A percentile compares a stretch with the other conserved stretches of the same genome.
Conservation (phyloP, 305 asterid genomes). For the Fraxinus sp. region DNA sequence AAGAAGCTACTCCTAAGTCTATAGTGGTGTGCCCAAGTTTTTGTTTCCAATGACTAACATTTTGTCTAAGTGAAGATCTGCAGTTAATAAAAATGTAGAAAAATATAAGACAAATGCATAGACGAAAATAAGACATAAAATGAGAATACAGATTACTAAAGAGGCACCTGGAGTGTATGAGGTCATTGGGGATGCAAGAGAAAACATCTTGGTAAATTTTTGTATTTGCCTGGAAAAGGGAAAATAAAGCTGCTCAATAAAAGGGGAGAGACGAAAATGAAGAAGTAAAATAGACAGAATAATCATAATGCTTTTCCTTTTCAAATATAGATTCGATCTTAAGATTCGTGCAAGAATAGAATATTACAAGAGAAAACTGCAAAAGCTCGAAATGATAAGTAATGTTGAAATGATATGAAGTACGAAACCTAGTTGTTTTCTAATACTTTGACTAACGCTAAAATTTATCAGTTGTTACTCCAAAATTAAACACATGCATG, state of each 20-base stretch:
- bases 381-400: not conserved
- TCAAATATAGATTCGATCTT: not conserved
- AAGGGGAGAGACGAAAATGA: not conserved
- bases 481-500: not conserved
- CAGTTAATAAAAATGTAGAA: slow-evolving; percentile 17
- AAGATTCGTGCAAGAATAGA: not conserved
- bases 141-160: not conserved
- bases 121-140: not conserved
- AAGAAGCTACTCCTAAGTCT: slow-evolving; percentile 87
- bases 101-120: slow-evolving; percentile 1
- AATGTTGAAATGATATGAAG: not conserved
- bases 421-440: not conserved
- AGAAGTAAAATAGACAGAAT: not conserved
- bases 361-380: not conserved
- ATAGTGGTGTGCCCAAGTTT: slow-evolving; percentile 74
- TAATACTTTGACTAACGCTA: not conserved
- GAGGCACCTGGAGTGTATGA: slow-evolving; percentile 72
- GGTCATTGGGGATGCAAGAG: slow-evolving; percentile 84
- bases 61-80: slow-evolving; percentile 82
- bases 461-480: not conserved
- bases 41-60: slow-evolving; percentile 71
- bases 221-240: slow-evolving; percentile 61
- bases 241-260: not conserved
- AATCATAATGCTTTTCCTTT: not conserved
- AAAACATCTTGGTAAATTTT: slow-evolving; percentile 73